Evolutionary conservation across 148 eudicot species (phyloP), one percentile per base, ranked within the genome.

Genomic region (Persicaria tinctoria): DNA sequence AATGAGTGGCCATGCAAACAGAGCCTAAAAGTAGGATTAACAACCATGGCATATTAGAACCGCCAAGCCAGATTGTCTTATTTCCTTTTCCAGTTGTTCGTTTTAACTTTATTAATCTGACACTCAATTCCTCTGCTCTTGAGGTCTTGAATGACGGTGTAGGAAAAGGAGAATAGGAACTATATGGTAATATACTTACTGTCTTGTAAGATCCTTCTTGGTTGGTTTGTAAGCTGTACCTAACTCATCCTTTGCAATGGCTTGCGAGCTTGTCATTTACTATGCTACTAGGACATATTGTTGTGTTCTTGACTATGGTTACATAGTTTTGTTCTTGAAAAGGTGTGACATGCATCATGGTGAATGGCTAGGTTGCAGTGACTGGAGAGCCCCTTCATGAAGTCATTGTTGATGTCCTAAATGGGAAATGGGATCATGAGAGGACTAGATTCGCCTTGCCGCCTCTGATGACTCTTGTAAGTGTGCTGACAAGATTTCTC

Each of bases 391-490:
- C 87, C 56, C 81, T 90, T 38, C 87, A 76, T 53, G 99, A 90
- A 83, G 87, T 81, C 83, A 80, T 95, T 44, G 51, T 66, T 66
- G 88, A 87, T 76, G 86, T 95, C 75, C 76, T 92, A 54, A 86
- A 86, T 73, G 92, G 91, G 53, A 87, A 87, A 53, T 95, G 99
- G 99, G 97, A 95, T 88, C 97, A 92, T 79, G 88, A 86, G 88
- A 92, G 90, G 78, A 83, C 89, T 49, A 86, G 84, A 70, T 87
- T 92, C 79, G 82, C 91, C 13, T 77, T 95, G 84, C 98, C 98
- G 18, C 97, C 97, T 57, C 73, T 83, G 79, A 90, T 95, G 97
- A 88, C 91, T 73, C 90, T 95, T 73, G 98, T 95, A 84, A 86
- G 92, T 86, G 72, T 20, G 4, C 27, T 51, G 59, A 2, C 48